These are phyloP conservation scores for Avena sativa DNA, from an alignment of 176 grass and related monocot genomes.

Conservation along the genomic window DNA sequence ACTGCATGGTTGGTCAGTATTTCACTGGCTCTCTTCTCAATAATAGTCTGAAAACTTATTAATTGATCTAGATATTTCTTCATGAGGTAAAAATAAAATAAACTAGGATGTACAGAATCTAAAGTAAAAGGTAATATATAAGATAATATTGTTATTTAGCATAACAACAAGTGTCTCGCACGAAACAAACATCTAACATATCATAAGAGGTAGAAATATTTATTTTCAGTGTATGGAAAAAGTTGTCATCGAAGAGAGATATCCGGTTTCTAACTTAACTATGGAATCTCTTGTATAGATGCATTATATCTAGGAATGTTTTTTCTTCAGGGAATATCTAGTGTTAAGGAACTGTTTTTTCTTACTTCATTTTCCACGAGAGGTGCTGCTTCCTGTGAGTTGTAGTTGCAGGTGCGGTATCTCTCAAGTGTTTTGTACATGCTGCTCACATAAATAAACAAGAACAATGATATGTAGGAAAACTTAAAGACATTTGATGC, in stretches of 20 bases:
- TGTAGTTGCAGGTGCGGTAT: slow-evolving; percentile 67
- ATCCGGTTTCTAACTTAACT: no score
- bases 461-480: neutral
- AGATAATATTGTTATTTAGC: no score
- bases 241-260: no score
- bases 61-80: neutral
- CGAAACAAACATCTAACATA: no score
- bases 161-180: no score
- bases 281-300: no score
- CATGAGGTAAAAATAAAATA: neutral
- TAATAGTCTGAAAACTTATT: neutral
- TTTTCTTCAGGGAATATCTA: no score
- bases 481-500: neutral
- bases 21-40: no score
- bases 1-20: neutral
- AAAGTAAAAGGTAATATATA: neutral
- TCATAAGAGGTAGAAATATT: no score
- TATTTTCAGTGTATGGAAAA: no score
- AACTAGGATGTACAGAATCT: neutral
- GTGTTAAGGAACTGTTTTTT: no score
- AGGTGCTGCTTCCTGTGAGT: slow-evolving; percentile 52
- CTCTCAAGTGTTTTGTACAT: slow-evolving; percentile 88
- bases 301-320: neutral
- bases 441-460: slow-evolving; percentile 47
- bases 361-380: slow-evolving; percentile 69